Percentiles rank a stretch among this genome's conserved stretches.
phyloP scores from a whole-genome alignment of 345 rosid species.

The Geranium brycei region DNA sequence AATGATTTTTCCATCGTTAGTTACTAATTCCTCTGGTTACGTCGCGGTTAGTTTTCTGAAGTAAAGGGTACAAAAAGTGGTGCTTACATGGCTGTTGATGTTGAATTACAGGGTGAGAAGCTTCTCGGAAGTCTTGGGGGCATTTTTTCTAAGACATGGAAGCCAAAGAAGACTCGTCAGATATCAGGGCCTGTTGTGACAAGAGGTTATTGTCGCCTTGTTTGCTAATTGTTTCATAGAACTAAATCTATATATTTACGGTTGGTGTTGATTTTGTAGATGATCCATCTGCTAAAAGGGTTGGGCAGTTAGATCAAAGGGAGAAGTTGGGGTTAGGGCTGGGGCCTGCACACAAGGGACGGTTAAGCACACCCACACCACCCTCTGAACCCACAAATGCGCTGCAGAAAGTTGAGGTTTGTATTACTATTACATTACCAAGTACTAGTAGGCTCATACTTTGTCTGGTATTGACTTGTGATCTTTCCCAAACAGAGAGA shows the following conservation, averaged over 20 bases:
- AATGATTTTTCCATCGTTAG: background rate
- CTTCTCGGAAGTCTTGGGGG: constrained; percentile 95
- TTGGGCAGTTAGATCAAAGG: constrained; percentile 59
- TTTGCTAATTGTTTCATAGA: background rate
- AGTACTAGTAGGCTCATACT: background rate
- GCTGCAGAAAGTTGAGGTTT: constrained; percentile 72
- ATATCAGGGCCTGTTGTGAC: constrained; percentile 54
- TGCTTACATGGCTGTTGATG: constrained; percentile 1
- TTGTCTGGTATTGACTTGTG: constrained; percentile 2
- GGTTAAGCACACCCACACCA: constrained; percentile 26
- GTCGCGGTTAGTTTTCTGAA: constrained; percentile 1
- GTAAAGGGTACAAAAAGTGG: background rate
- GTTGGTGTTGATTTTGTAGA: constrained; percentile 27
- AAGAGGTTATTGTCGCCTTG: constrained; percentile 30
- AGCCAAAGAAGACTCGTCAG: constrained; percentile 75
- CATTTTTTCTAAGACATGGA: constrained; percentile 88
- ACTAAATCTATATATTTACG: too few relatives aligned
- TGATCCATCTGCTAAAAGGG: constrained; percentile 42
- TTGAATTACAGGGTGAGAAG: constrained; percentile 77
- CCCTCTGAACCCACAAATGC: constrained; percentile 52
- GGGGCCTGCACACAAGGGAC: constrained; percentile 37
- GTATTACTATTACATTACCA: constrained; percentile 6
- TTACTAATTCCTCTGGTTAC: background rate
- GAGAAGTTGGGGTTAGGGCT: constrained; percentile 72
- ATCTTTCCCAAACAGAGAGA: constrained; percentile 39